Conservation (phyloP, 495 filamentous ascomycete species). For the Aspergillus indologenus region DNA sequence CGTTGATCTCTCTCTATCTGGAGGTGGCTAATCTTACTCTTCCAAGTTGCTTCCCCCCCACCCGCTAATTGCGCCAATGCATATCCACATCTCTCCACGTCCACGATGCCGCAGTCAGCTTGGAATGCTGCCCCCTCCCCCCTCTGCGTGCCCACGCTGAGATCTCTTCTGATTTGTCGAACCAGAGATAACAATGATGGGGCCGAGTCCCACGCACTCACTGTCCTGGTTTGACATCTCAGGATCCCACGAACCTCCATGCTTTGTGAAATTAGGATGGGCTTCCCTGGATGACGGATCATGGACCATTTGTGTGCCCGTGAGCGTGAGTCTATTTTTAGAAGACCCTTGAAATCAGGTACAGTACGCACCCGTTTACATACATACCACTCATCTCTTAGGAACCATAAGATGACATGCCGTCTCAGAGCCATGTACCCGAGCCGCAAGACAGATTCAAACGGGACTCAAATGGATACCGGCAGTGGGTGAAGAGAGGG, state of each 20-base stretch:
- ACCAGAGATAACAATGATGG: conserved; percentile 2
- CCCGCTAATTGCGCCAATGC: not conserved
- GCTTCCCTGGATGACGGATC: not conserved
- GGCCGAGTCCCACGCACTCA: conserved; percentile 3
- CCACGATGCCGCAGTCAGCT: too few species aligned
- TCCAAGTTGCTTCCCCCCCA: too few species aligned
- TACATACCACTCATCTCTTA: not conserved
- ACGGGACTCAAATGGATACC: not conserved
- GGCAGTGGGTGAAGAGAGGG: too few species aligned
- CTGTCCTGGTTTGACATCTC: not conserved
- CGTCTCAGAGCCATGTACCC: too few species aligned
- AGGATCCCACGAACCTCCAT: not conserved
- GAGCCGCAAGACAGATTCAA: too few species aligned
- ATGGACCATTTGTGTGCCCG: not conserved
- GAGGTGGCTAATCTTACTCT: too few species aligned
- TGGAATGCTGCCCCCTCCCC: conserved; percentile 1
- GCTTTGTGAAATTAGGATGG: not conserved
- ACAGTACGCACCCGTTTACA: not conserved
- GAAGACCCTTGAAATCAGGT: not conserved
- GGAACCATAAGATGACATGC: too few species aligned
- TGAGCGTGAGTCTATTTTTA: not conserved
- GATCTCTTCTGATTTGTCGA: not conserved
- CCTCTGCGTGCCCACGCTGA: not conserved
- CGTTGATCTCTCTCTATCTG: too few species aligned
- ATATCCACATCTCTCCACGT: too few species aligned